Evolutionary conservation across 1,284 basidiomycete species (phyloP).

Genomic region (Exobasidium cylindrosporum): DNA sequence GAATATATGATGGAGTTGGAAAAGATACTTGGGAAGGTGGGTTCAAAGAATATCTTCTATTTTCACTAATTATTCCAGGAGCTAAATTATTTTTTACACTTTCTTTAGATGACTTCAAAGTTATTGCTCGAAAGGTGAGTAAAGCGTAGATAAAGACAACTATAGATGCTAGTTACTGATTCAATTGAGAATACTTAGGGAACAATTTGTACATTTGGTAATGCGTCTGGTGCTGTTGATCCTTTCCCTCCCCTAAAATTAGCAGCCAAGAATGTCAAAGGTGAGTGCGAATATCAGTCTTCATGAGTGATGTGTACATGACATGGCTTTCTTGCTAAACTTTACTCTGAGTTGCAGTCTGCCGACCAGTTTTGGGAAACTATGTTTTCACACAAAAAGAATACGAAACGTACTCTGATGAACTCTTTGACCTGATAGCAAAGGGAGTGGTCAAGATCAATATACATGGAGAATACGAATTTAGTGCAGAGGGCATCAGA

Average conservation of each 20-base stretch:
- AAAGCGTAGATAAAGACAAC: too few relatives aligned
- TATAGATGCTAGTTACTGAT: too few relatives aligned
- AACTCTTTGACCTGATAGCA: conserved; percentile 68
- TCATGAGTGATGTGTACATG: neutral
- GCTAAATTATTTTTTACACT: neutral
- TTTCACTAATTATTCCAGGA: too few relatives aligned
- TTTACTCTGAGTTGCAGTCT: too few relatives aligned
- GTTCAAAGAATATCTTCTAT: too few relatives aligned
- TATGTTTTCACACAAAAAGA: conserved; percentile 69
- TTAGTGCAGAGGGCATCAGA: conserved; percentile 74
- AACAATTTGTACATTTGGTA: conserved; percentile 79
- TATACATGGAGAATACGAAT: conserved; percentile 69
- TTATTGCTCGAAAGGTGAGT: conserved; percentile 10
- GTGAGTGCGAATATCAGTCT: conserved; percentile 18
- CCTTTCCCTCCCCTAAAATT: conserved; percentile 73
- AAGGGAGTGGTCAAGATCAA: conserved; percentile 68
- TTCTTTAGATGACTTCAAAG: neutral
- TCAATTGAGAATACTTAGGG: too few relatives aligned
- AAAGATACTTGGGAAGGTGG: conserved; percentile 62
- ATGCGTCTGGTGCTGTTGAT: conserved; percentile 72
- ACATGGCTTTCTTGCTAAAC: too few relatives aligned
- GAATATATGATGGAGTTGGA: conserved; percentile 88
- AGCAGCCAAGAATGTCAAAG: conserved; percentile 74
- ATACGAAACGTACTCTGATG: conserved; percentile 65
- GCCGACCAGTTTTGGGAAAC: conserved; percentile 54